phyloP scores from a whole-genome alignment of 2,329 filamentous ascomycete species.

The Colletotrichum paranaense region DNA sequence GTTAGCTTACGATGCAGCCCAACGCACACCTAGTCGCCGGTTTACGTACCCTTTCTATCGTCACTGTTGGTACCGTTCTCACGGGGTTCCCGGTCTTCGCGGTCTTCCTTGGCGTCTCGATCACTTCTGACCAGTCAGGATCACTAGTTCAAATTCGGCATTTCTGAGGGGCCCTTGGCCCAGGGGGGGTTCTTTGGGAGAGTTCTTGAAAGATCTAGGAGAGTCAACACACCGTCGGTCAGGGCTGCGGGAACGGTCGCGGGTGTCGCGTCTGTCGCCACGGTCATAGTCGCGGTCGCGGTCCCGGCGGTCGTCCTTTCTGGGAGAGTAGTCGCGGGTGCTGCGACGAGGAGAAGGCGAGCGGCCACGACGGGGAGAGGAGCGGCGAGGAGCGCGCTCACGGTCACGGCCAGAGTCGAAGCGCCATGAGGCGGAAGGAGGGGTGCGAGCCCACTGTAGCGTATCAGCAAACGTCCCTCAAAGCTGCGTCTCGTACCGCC shows the following conservation, averaged over 20 bases:
- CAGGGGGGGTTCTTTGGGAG: neutral
- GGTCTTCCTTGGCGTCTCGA: slow-evolving; percentile 71
- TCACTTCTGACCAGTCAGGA: slow-evolving; percentile 54
- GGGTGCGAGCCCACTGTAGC: slow-evolving; percentile 92
- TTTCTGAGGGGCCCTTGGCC: neutral
- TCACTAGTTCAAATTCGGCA: slow-evolving; percentile 29
- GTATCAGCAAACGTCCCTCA: slow-evolving; percentile 17
- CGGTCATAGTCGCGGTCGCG: slow-evolving; percentile 84
- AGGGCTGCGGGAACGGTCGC: slow-evolving; percentile 80
- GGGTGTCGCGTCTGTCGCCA: slow-evolving; percentile 78
- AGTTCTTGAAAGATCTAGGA: neutral
- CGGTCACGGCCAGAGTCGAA: slow-evolving; percentile 92
- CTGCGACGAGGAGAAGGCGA: slow-evolving; percentile 83
- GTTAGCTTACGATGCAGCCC: slow-evolving; percentile 2
- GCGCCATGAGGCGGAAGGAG: slow-evolving; percentile 97
- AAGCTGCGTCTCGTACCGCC: slow-evolving; percentile 38
- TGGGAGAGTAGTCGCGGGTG: slow-evolving; percentile 84
- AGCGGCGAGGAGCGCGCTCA: slow-evolving; percentile 69
- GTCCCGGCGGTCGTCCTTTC: slow-evolving; percentile 88
- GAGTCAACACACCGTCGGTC: slow-evolving; percentile 63
- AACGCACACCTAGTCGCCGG: neutral
- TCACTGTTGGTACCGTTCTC: slow-evolving; percentile 87
- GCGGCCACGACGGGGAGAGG: slow-evolving; percentile 74
- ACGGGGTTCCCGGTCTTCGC: slow-evolving; percentile 78
- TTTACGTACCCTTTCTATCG: slow-evolving; percentile 82